Percentiles rank a stretch among this genome's conserved stretches.
phyloP scores from a whole-genome alignment of 2,329 filamentous ascomycete genomes.

The Biscogniauxia mediterranea region DNA sequence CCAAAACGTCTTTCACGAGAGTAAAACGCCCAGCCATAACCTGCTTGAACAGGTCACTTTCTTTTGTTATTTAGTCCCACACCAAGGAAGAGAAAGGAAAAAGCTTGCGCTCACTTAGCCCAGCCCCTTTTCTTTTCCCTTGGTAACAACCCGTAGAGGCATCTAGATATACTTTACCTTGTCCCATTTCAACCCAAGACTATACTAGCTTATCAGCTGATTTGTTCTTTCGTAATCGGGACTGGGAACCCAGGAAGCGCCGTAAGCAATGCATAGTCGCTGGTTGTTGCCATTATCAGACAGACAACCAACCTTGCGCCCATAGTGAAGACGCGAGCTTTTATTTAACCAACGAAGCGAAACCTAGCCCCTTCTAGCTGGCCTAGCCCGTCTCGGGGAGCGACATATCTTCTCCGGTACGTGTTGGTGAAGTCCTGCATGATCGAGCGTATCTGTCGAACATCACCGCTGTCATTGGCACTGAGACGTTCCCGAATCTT shows the following conservation, averaged over 20 bases:
- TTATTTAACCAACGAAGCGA: constrained; percentile 63
- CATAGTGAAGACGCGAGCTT: not conserved
- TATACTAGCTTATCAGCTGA: too few relatives aligned
- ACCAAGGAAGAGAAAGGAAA: not conserved
- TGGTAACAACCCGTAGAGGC: not conserved
- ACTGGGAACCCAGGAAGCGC: too few relatives aligned
- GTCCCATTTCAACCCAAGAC: constrained; percentile 43
- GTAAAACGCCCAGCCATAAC: too few relatives aligned
- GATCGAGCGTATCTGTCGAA: constrained; percentile 77
- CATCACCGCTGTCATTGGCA: constrained; percentile 56
- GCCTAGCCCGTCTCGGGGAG: constrained; percentile 88
- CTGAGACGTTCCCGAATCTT: constrained; percentile 78
- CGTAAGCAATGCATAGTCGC: too few relatives aligned
- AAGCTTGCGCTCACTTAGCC: not conserved
- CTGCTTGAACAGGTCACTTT: too few relatives aligned
- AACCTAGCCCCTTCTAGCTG: constrained; percentile 84
- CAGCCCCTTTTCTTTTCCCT: constrained; percentile 1
- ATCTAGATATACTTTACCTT: constrained; percentile 42
- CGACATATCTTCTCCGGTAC: constrained; percentile 90
- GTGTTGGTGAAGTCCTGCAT: constrained; percentile 96
- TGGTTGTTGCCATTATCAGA: too few relatives aligned
- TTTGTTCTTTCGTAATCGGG: too few relatives aligned
- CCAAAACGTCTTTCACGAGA: too few relatives aligned
- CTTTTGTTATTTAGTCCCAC: not conserved
- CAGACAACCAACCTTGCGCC: not conserved